Evolutionary conservation across 1,284 basidiomycete genomes (phyloP).

Genomic region (Sporisorium sorghi): DNA sequence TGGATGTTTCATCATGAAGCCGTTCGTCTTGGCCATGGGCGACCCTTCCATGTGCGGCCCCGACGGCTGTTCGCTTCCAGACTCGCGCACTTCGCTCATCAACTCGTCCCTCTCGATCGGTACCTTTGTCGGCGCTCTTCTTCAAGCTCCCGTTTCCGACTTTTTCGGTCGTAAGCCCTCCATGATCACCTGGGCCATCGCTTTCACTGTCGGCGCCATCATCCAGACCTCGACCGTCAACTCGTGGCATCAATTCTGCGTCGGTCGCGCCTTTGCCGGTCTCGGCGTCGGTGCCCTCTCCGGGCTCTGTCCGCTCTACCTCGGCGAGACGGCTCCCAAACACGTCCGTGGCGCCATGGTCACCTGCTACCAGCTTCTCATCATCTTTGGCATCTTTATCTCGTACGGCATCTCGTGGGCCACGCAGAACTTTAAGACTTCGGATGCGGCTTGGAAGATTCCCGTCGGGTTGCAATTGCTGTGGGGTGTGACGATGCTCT

Average conservation of each 20-base stretch:
- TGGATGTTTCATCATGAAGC: conserved; percentile 57
- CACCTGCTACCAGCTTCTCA: conserved; percentile 75
- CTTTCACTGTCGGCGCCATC: conserved; percentile 58
- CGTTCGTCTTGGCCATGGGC: conserved; percentile 52
- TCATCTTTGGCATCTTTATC: conserved; percentile 76
- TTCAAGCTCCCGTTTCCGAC: conserved; percentile 72
- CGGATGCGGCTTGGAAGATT: conserved; percentile 72
- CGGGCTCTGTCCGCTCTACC: conserved; percentile 80
- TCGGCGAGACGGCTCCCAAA: conserved; percentile 80
- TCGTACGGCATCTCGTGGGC: conserved; percentile 74
- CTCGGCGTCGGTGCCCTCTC: conserved; percentile 59
- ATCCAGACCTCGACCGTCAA: conserved; percentile 58
- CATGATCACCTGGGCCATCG: conserved; percentile 74
- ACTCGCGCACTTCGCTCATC: conserved; percentile 75
- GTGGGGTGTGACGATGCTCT: conserved; percentile 71
- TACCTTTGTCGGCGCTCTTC: conserved; percentile 77
- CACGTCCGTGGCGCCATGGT: conserved; percentile 86
- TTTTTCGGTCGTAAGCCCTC: conserved; percentile 77
- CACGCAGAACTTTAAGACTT: conserved; percentile 46
- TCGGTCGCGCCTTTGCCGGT: conserved; percentile 61
- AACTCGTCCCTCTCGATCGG: conserved; percentile 80
- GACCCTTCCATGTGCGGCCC: conserved; percentile 23
- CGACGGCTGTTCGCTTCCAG: conserved; percentile 34
- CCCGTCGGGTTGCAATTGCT: conserved; percentile 79
- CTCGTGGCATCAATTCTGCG: conserved; percentile 49